A percentile compares a stretch with the other conserved stretches of the same genome.
These are phyloP conservation scores for Oehlia diaphana DNA, from an alignment of 192 early-diverging fungal species.

Conservation along the genomic window DNA sequence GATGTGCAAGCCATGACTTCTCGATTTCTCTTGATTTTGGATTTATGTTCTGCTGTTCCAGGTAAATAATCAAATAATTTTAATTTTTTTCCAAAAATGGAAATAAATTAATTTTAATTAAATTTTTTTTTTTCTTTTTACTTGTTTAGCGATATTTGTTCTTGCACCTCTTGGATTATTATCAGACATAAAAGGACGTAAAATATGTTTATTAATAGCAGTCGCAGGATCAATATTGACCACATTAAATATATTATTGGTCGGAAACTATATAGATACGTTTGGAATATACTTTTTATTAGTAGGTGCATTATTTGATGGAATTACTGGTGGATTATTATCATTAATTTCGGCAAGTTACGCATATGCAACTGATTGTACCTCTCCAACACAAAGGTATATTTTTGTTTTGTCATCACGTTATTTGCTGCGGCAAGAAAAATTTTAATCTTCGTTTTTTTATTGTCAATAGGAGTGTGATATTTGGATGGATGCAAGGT, in stretches of 20 bases:
- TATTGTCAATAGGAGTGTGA: slow-evolving; percentile 4
- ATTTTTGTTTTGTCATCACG: background rate
- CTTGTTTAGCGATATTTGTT: slow-evolving; percentile 9
- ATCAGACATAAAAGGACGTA: slow-evolving; percentile 26
- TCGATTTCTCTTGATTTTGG: background rate
- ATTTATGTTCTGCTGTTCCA: slow-evolving; percentile 4
- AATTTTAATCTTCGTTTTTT: background rate
- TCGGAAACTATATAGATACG: background rate
- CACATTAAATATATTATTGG: background rate
- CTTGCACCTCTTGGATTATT: slow-evolving; percentile 14
- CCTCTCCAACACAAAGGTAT: slow-evolving; percentile 15
- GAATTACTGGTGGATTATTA: slow-evolving; percentile 3
- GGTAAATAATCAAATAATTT: slow-evolving; percentile 4
- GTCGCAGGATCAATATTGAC: background rate
- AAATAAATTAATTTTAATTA: background rate
- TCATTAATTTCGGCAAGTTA: background rate
- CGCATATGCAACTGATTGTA: slow-evolving; percentile 22
- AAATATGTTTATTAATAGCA: background rate
- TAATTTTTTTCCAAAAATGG: background rate
- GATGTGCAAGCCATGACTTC: background rate
- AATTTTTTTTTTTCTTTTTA: background rate
- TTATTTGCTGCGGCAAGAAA: background rate
- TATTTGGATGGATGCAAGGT: slow-evolving; percentile 20
- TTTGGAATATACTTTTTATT: background rate
- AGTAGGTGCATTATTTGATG: background rate